These are phyloP conservation scores for Cordyceps tenuipes DNA, from an alignment of 2,329 filamentous ascomycete genomes.

Conservation along the genomic window DNA sequence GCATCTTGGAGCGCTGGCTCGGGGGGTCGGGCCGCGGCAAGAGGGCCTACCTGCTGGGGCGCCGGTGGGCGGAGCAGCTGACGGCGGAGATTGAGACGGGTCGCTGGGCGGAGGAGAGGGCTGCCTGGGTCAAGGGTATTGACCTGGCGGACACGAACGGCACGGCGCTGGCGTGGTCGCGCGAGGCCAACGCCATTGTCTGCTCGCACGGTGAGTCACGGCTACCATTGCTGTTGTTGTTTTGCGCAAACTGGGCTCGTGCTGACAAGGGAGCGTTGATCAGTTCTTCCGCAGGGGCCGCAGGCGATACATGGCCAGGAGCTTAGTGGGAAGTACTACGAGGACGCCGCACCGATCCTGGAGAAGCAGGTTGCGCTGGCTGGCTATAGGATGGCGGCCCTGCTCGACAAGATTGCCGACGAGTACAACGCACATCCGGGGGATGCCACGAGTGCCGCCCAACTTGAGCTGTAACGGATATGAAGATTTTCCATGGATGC, in stretches of 20 bases:
- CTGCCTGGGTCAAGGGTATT: slow-evolving; percentile 49
- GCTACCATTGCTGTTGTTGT: not conserved
- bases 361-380: slow-evolving; percentile 60
- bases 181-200: slow-evolving; percentile 53
- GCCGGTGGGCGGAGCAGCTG: slow-evolving; percentile 49
- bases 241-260: too few species aligned
- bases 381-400: slow-evolving; percentile 59
- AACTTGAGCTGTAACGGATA: slow-evolving; percentile 22
- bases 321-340: slow-evolving; percentile 55
- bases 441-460: slow-evolving; percentile 11
- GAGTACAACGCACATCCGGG: slow-evolving; percentile 19
- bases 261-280: not conserved
- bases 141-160: slow-evolving; percentile 43
- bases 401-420: slow-evolving; percentile 55
- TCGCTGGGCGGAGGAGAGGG: slow-evolving; percentile 41
- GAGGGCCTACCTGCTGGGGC: slow-evolving; percentile 39
- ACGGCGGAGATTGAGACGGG: slow-evolving; percentile 46
- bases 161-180: slow-evolving; percentile 56
- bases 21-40: slow-evolving; percentile 41
- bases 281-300: slow-evolving; percentile 53
- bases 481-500: not conserved
- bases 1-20: slow-evolving; percentile 57
- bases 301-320: slow-evolving; percentile 51
- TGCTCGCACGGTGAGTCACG: slow-evolving; percentile 47
- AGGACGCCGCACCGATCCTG: slow-evolving; percentile 53